A percentile compares a stretch with the other conserved stretches of the same genome.
phyloP scores from a whole-genome alignment of 2,329 filamentous ascomycete genomes.

The Metarhizium anisopliae region DNA sequence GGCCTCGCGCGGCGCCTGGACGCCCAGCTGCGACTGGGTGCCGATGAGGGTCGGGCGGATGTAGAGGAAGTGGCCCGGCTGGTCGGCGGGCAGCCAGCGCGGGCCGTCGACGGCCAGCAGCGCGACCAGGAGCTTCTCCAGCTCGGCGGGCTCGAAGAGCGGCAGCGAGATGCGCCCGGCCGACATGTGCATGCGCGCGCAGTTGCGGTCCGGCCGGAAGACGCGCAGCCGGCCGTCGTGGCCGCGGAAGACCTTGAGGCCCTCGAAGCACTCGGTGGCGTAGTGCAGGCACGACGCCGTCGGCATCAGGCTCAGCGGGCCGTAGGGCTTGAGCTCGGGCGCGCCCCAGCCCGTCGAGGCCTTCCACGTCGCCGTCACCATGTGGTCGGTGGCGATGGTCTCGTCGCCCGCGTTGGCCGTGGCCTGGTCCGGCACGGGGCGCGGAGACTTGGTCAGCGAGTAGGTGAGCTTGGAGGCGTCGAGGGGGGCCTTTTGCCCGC shows the following conservation, averaged over 20 bases:
- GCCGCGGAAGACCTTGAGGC: slow-evolving; percentile 72
- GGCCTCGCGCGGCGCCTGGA: slow-evolving; percentile 72
- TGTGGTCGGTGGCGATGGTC: slow-evolving; percentile 73
- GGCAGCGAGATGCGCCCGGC: slow-evolving; percentile 64
- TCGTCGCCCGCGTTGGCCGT: slow-evolving; percentile 36
- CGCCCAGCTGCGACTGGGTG: slow-evolving; percentile 69
- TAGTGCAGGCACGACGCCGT: slow-evolving; percentile 79
- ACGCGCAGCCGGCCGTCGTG: slow-evolving; percentile 64
- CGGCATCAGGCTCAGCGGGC: slow-evolving; percentile 68
- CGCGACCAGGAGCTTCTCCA: slow-evolving; percentile 64
- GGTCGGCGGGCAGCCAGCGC: slow-evolving; percentile 68
- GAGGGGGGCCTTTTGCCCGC: slow-evolving; percentile 46
- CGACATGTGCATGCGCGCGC: slow-evolving; percentile 52
- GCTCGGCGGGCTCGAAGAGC: slow-evolving; percentile 58
- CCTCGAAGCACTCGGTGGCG: slow-evolving; percentile 86
- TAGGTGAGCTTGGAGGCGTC: slow-evolving; percentile 54
- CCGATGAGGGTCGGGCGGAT: slow-evolving; percentile 82
- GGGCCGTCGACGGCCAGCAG: slow-evolving; percentile 65
- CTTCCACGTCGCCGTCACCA: slow-evolving; percentile 69
- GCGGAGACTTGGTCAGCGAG: slow-evolving; percentile 40
- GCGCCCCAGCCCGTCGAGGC: slow-evolving; percentile 57
- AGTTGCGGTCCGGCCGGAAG: slow-evolving; percentile 70
- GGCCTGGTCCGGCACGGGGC: slow-evolving; percentile 42
- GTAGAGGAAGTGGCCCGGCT: slow-evolving; percentile 68
- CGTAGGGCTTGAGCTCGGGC: slow-evolving; percentile 69